Conservation (phyloP, 2,329 filamentous ascomycete genomes). For the Alternaria sp. region DNA sequence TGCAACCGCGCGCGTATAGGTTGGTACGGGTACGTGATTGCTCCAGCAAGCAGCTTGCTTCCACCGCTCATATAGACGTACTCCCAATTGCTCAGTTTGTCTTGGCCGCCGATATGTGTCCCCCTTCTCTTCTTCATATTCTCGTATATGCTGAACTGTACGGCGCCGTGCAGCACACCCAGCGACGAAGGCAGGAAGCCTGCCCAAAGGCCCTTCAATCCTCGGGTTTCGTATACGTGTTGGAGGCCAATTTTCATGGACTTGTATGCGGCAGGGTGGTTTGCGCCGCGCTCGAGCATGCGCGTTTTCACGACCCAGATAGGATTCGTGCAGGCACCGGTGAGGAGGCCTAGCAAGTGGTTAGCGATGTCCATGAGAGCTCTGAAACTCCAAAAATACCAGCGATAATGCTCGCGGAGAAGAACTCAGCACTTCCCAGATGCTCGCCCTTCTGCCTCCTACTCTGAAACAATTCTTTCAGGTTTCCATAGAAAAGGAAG, state of each 20-base stretch:
- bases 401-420: conserved; percentile 72
- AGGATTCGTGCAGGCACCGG: conserved; percentile 86
- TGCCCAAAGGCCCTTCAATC: conserved; percentile 81
- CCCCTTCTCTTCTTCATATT: conserved; percentile 68
- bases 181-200: conserved; percentile 83
- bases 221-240: conserved; percentile 73
- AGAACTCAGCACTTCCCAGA: conserved; percentile 75
- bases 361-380: conserved; percentile 5
- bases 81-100: conserved; percentile 70
- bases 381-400: conserved; percentile 46
- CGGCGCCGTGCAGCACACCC: conserved; percentile 88
- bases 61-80: conserved; percentile 80
- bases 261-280: conserved; percentile 78
- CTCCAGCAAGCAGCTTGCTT: conserved; percentile 88
- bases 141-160: conserved; percentile 97
- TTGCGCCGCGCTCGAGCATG: conserved; percentile 85
- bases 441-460: conserved; percentile 48
- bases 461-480: conserved; percentile 61
- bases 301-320: conserved; percentile 98
- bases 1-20: conserved; percentile 88
- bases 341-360: conserved; percentile 67
- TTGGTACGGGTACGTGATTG: conserved; percentile 92
- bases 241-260: conserved; percentile 74
- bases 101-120: conserved; percentile 36
- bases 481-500: conserved; percentile 75